These are phyloP conservation scores for Passiflora organensis DNA, from an alignment of 345 rosid species.

Conservation along the genomic window DNA sequence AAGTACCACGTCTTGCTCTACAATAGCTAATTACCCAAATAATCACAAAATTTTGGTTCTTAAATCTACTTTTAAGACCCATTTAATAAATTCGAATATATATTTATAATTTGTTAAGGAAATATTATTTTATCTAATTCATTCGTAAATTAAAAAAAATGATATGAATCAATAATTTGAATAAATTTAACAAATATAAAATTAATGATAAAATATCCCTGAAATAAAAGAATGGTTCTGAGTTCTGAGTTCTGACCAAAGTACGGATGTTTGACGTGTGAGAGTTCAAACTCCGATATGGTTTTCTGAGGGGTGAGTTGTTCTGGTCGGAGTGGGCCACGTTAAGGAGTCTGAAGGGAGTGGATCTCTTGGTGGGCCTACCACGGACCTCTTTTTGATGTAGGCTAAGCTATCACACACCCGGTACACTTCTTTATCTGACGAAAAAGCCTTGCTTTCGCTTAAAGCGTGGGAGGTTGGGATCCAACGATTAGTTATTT, in stretches of 20 bases:
- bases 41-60: too few relatives aligned
- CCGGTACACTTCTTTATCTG: conserved; percentile 29
- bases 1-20: background rate
- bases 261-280: background rate
- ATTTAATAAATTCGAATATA: too few relatives aligned
- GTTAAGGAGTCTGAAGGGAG: conserved; percentile 8
- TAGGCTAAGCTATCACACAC: conserved; percentile 24
- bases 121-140: too few relatives aligned
- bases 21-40: too few relatives aligned
- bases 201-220: too few relatives aligned
- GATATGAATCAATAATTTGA: too few relatives aligned
- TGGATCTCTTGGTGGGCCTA: conserved; percentile 22
- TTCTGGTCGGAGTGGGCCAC: conserved; percentile 9
- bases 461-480: conserved; percentile 28
- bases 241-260: too few relatives aligned
- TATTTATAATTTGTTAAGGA: too few relatives aligned
- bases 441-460: conserved; percentile 33
- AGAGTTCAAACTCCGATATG: background rate
- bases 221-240: too few relatives aligned
- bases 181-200: too few relatives aligned
- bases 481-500: background rate
- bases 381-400: background rate
- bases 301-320: conserved; percentile 1
- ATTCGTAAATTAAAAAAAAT: too few relatives aligned
- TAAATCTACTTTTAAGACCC: too few relatives aligned